phyloP scores from a whole-genome alignment of 2,329 filamentous ascomycete genomes.

The Fusarium coicis region DNA sequence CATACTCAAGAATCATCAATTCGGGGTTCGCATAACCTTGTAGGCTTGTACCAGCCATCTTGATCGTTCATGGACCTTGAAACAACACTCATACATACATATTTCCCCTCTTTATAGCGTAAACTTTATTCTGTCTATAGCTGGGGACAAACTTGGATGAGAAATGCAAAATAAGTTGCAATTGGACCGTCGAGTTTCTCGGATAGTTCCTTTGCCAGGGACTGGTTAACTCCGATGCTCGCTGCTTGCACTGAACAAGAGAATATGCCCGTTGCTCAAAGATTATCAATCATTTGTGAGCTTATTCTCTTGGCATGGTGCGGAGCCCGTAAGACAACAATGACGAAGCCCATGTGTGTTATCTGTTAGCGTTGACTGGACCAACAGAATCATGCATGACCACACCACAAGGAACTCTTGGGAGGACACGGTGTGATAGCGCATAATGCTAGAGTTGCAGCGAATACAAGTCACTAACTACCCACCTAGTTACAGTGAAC shows the following conservation, averaged over 20 bases:
- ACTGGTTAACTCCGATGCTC: not conserved
- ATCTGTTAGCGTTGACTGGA: conserved; percentile 20
- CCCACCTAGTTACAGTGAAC: not conserved
- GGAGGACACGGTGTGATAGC: conserved; percentile 11
- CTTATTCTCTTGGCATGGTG: conserved; percentile 10
- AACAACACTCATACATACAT: not conserved
- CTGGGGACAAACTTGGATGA: not conserved
- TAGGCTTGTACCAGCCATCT: not conserved
- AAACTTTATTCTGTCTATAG: not conserved
- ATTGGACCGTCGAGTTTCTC: conserved; percentile 2
- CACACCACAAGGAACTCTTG: not conserved
- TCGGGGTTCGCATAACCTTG: not conserved
- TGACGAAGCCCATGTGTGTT: conserved; percentile 19
- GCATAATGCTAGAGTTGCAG: not conserved
- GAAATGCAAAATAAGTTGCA: not conserved
- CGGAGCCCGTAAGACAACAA: not conserved
- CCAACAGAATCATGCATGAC: conserved; percentile 8
- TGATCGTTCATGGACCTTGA: not conserved
- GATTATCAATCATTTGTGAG: conserved; percentile 1
- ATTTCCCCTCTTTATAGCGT: not conserved
- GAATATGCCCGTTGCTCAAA: not conserved
- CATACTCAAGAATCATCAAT: not conserved
- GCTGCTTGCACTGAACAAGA: not conserved
- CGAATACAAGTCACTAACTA: not conserved
- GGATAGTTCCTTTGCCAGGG: not conserved